Evolutionary conservation across 2,329 filamentous ascomycete genomes (phyloP).

Genomic region (Aspergillus uvarum): DNA sequence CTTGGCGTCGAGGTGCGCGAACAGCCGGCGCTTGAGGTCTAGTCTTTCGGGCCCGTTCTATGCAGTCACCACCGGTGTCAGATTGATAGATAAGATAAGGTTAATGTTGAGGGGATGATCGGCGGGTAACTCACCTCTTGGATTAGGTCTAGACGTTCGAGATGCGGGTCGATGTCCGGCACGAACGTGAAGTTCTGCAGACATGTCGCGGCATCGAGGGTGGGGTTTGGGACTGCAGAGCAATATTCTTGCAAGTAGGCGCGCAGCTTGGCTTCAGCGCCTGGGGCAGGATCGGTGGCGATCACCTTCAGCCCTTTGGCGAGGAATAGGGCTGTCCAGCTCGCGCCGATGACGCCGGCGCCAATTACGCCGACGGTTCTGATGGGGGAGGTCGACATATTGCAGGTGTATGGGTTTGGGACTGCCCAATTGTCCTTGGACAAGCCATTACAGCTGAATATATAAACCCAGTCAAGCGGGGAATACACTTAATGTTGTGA

Average conservation of each 20-base stretch:
- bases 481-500: too few species aligned
- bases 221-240: background rate
- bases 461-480: too few species aligned
- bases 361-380: conserved; percentile 36
- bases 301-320: conserved; percentile 41
- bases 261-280: conserved; percentile 33
- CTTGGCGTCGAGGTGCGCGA: conserved; percentile 20
- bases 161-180: background rate
- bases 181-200: background rate
- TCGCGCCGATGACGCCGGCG: conserved; percentile 42
- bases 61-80: background rate
- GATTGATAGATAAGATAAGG: background rate
- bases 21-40: conserved; percentile 18
- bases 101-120: background rate
- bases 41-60: background rate
- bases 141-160: background rate
- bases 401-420: too few species aligned
- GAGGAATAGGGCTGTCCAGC: conserved; percentile 45
- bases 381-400: conserved; percentile 18
- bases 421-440: too few species aligned
- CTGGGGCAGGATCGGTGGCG: conserved; percentile 43
- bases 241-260: conserved; percentile 19
- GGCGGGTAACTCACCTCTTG: background rate
- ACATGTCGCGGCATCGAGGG: background rate
- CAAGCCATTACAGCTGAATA: too few species aligned